Conservation (phyloP, 805 yeast species). For the Wickerhamomyces xylosicus region DNA sequence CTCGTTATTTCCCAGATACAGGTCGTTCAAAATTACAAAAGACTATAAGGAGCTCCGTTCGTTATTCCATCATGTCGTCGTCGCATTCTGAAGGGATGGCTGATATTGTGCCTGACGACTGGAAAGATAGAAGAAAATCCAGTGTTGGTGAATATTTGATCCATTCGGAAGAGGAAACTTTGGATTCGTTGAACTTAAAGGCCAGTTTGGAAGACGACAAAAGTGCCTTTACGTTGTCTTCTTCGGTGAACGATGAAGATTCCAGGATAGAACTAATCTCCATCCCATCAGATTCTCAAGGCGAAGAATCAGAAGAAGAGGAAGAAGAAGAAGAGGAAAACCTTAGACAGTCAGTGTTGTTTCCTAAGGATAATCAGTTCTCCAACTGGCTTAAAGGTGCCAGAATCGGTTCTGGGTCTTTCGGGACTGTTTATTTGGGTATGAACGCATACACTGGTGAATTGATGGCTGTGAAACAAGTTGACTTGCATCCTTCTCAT, state of each 20-base stretch:
- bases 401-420: conserved; percentile 87
- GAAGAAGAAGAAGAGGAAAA: neutral
- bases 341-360: neutral
- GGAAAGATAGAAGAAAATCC: conserved; percentile 35
- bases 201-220: conserved; percentile 22
- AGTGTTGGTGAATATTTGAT: conserved; percentile 7
- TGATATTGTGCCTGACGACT: conserved; percentile 53
- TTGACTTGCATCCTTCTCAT: conserved; percentile 46
- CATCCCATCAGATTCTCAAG: conserved; percentile 15
- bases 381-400: conserved; percentile 88
- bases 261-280: conserved; percentile 19
- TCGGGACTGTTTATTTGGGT: conserved; percentile 89
- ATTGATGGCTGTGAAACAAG: conserved; percentile 95
- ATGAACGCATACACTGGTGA: conserved; percentile 90
- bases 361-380: neutral
- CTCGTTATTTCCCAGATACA: conserved; percentile 87
- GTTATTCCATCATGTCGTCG: conserved; percentile 61
- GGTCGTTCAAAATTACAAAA: conserved; percentile 60
- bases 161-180: conserved; percentile 3
- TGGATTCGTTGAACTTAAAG: conserved; percentile 20
- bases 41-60: conserved; percentile 74
- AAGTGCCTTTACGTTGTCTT: conserved; percentile 17
- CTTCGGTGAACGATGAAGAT: conserved; percentile 14
- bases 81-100: conserved; percentile 34
- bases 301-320: conserved; percentile 4